Percentiles rank a stretch among this genome's conserved stretches.
These are phyloP conservation scores for Penicillium italicum DNA, from an alignment of 2,329 filamentous ascomycete species.

Conservation along the genomic window DNA sequence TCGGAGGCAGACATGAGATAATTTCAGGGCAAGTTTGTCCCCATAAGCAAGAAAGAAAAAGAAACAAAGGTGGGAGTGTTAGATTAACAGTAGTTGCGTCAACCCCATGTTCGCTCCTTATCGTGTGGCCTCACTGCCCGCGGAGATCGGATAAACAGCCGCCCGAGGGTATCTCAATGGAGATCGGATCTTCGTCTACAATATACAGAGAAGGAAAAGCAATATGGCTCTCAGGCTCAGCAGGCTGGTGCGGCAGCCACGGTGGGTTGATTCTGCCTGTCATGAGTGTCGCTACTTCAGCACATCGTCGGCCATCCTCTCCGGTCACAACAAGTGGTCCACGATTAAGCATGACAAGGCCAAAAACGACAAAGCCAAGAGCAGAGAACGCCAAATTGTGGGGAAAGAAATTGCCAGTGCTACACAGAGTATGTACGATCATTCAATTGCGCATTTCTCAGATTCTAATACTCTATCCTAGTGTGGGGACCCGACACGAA, in stretches of 20 bases:
- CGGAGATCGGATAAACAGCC: conserved; percentile 32
- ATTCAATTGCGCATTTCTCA: not conserved
- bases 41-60: conserved; percentile 11
- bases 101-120: conserved; percentile 18
- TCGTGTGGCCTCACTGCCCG: conserved; percentile 25
- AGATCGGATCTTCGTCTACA: not conserved
- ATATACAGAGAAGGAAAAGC: conserved; percentile 5
- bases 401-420: conserved; percentile 70
- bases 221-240: conserved; percentile 28
- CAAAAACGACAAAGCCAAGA: conserved; percentile 73
- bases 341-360: conserved; percentile 96
- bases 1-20: conserved; percentile 42
- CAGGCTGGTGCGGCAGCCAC: conserved; percentile 19
- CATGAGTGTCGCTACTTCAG: conserved; percentile 46
- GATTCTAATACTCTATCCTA: conserved; percentile 33
- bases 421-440: conserved; percentile 61
- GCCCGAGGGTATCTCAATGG: conserved; percentile 5
- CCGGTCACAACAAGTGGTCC: conserved; percentile 90
- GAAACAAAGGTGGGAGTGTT: not conserved
- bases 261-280: conserved; percentile 12
- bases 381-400: conserved; percentile 63
- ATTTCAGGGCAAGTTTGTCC: conserved; percentile 7
- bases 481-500: conserved; percentile 72
- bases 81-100: conserved; percentile 7
- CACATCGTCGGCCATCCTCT: conserved; percentile 46